A percentile compares a stretch with the other conserved stretches of the same genome.
These are phyloP conservation scores for Alternaria burnsii DNA, from an alignment of 2,329 filamentous ascomycete genomes.

Conservation along the genomic window DNA sequence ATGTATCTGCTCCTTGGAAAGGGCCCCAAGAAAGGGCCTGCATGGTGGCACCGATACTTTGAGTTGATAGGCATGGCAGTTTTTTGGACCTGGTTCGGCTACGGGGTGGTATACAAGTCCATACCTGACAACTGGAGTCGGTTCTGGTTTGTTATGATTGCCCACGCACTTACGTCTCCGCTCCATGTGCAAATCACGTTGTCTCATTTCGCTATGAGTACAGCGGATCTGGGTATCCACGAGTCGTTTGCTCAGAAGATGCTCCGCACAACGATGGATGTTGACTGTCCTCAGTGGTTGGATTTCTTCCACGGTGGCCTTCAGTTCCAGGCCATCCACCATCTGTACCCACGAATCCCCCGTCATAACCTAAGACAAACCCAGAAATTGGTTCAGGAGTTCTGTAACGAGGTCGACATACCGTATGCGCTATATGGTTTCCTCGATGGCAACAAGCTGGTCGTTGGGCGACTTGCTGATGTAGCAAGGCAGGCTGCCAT, in stretches of 20 bases:
- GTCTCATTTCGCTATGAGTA: slow-evolving; percentile 77
- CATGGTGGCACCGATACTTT: slow-evolving; percentile 73
- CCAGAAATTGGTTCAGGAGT: slow-evolving; percentile 68
- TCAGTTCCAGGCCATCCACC: slow-evolving; percentile 77
- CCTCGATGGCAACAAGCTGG: slow-evolving; percentile 68
- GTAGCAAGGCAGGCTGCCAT: slow-evolving; percentile 69
- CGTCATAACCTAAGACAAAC: slow-evolving; percentile 71
- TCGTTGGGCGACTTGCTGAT: slow-evolving; percentile 64
- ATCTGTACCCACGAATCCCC: slow-evolving; percentile 73
- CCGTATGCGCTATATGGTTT: slow-evolving; percentile 70
- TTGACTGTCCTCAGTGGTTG: slow-evolving; percentile 75
- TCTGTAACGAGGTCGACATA: slow-evolving; percentile 70
- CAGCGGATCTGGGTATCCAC: slow-evolving; percentile 67
- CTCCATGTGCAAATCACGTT: slow-evolving; percentile 77
- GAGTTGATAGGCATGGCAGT: slow-evolving; percentile 70
- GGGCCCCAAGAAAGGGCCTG: slow-evolving; percentile 66
- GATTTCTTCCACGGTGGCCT: slow-evolving; percentile 77
- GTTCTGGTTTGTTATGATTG: slow-evolving; percentile 69
- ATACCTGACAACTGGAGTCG: slow-evolving; percentile 68
- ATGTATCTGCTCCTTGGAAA: slow-evolving; percentile 66
- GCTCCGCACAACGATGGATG: slow-evolving; percentile 76
- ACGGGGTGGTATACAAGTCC: slow-evolving; percentile 67
- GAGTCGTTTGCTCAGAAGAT: slow-evolving; percentile 76
- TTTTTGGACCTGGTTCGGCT: slow-evolving; percentile 75
- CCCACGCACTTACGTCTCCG: slow-evolving; percentile 71